A percentile compares a stretch with the other conserved stretches of the same genome.
phyloP scores from a whole-genome alignment of 176 grass and related monocot species.

The Carex parvula region DNA sequence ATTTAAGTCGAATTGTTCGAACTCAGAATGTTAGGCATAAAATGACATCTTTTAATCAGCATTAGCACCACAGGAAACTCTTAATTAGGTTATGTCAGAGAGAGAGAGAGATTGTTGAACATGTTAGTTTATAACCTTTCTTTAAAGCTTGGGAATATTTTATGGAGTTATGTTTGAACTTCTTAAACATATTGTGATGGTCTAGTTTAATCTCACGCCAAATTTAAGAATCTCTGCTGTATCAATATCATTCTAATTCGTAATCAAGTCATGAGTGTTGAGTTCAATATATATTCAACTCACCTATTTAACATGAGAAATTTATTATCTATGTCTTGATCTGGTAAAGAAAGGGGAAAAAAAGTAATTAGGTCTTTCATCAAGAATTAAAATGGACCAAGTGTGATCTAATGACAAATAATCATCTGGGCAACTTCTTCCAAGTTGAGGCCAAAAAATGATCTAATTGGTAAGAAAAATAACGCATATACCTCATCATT shows the following conservation, averaged over 20 bases:
- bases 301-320: neutral
- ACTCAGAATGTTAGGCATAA: neutral
- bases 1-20: no score
- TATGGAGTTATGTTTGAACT: neutral
- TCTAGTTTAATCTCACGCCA: neutral
- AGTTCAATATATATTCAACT: neutral
- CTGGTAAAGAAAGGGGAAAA: neutral
- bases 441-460: neutral
- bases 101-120: neutral
- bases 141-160: neutral
- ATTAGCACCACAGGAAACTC: neutral
- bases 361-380: neutral
- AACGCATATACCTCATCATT: neutral
- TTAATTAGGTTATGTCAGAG: neutral
- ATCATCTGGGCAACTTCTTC: neutral
- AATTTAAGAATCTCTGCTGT: neutral
- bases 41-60: neutral
- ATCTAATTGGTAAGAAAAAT: neutral
- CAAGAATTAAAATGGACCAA: neutral
- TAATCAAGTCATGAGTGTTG: neutral
- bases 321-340: neutral
- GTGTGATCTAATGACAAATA: neutral
- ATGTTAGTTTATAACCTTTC: neutral
- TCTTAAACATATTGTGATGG: neutral
- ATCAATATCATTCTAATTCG: neutral